These are phyloP conservation scores for Blastocystis sp. DNA, from an alignment of 352 stramenopile genomes.

Conservation along the genomic window DNA sequence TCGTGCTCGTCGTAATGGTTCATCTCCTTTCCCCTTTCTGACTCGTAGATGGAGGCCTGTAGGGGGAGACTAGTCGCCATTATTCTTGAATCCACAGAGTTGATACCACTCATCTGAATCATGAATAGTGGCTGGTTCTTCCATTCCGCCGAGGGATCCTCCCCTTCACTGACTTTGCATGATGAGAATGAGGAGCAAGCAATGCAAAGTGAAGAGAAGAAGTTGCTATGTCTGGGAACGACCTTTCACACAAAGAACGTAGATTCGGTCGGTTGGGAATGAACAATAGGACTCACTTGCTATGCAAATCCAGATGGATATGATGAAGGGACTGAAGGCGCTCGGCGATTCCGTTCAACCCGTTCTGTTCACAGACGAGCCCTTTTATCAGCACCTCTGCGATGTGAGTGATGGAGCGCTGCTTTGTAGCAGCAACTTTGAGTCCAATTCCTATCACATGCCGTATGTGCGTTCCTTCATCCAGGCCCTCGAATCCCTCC, in stretches of 20 bases:
- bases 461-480: conserved; percentile 64
- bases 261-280: not conserved
- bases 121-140: not conserved
- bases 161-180: not conserved
- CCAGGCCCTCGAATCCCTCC: conserved; percentile 9
- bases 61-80: not conserved
- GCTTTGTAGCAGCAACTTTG: not conserved
- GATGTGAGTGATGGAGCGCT: not conserved
- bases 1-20: not conserved
- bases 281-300: conserved; percentile 32
- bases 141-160: not conserved
- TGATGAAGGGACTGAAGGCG: conserved; percentile 18
- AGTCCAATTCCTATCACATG: conserved; percentile 46
- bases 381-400: conserved; percentile 40
- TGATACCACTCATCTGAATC: not conserved
- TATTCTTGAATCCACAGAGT: not conserved
- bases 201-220: not conserved
- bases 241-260: conserved; percentile 60
- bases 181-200: not conserved
- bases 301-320: conserved; percentile 39
- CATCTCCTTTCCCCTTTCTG: not conserved
- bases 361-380: conserved; percentile 51
- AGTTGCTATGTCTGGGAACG: conserved; percentile 40
- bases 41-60: not conserved
- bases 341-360: not conserved